Evolutionary conservation across 257 asterid genomes (phyloP), one percentile per base, ranked within the genome.

Genomic region (Ehretia macrophylla): DNA sequence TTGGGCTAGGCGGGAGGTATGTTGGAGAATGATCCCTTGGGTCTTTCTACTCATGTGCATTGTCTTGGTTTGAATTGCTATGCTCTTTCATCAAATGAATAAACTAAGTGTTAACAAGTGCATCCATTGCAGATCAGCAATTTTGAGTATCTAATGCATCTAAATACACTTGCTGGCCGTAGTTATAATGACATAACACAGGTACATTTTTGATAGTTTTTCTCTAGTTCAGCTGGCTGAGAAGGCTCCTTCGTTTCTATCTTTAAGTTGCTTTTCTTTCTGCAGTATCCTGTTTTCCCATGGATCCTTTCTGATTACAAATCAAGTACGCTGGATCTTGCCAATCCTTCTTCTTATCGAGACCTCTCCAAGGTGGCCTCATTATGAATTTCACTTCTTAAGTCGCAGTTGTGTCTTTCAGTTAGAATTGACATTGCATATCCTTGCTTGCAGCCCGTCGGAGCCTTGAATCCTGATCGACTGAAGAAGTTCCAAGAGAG

Each of bases 1-100:
- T 42, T 92, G 97, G 99, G 95, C 95, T 68, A 79, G 96, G 84
- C 77, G 97, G 91, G 99, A 92, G 99, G 99, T 92, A 82, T 62
- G 83, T 56, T 64, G 67, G 77, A 68, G 60, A 66, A 63, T 39
- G 56, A 17, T 61, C 65, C 55, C 68, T 64, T 35, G 38, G 66
- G 18, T 46, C 58, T 63, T 20, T 67, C 35, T 58, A 69, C 62
- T 40, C 32, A 20, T 59, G 44, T 44, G 37, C 46, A 17, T 52
- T 17, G 38, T 76, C 64, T 72, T 73, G 27, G 59, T 59, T 45
- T 58, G 44, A 61, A 32, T 60, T 78, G 55, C 54, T 49, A 50
- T 21, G 17, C 62, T 63, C n/a, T 45, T 51, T 21, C 32, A 14
- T 63, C 54, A 42, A 32, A 56, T 48, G 52, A 27, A 55, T 67